phyloP scores from a whole-genome alignment of 305 asterid species.

The Lippia alba region DNA sequence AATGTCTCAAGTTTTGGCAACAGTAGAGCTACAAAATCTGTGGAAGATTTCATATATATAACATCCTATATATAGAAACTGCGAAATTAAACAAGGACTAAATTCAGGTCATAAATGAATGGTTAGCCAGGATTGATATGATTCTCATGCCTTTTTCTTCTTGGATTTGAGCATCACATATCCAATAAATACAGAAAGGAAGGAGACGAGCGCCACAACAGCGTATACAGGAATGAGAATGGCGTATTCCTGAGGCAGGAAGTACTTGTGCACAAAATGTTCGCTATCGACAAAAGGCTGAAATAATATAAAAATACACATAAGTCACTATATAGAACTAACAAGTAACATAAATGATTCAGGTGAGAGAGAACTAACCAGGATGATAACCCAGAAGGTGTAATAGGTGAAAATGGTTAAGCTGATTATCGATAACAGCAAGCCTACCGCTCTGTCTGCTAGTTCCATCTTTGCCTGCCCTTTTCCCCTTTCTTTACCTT shows the following conservation, averaged over 20 bases:
- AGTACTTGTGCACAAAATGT: constrained; percentile 92
- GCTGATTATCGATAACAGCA: constrained; percentile 77
- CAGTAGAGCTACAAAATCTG: constrained; percentile 2
- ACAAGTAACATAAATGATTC: background rate
- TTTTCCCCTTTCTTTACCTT: constrained; percentile 1
- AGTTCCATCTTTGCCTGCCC: constrained; percentile 57
- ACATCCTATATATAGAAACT: background rate
- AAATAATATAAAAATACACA: constrained; percentile 26
- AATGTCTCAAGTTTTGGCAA: background rate
- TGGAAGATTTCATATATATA: background rate
- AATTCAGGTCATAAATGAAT: background rate
- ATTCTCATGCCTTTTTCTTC: constrained; percentile 68
- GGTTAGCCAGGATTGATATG: background rate
- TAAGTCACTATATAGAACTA: background rate
- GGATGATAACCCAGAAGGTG: constrained; percentile 90
- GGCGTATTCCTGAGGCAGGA: constrained; percentile 89
- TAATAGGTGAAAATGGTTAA: constrained; percentile 88
- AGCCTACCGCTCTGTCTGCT: constrained; percentile 87
- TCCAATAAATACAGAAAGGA: constrained; percentile 76
- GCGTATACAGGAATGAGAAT: constrained; percentile 78
- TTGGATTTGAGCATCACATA: constrained; percentile 87
- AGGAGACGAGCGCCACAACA: constrained; percentile 67
- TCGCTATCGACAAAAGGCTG: constrained; percentile 95
- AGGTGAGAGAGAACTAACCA: constrained; percentile 58
- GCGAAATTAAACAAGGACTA: background rate